Base-by-base conservation (phyloP, 768 basidiomycete genomes). In the Fibroporia radiculosa region DNA sequence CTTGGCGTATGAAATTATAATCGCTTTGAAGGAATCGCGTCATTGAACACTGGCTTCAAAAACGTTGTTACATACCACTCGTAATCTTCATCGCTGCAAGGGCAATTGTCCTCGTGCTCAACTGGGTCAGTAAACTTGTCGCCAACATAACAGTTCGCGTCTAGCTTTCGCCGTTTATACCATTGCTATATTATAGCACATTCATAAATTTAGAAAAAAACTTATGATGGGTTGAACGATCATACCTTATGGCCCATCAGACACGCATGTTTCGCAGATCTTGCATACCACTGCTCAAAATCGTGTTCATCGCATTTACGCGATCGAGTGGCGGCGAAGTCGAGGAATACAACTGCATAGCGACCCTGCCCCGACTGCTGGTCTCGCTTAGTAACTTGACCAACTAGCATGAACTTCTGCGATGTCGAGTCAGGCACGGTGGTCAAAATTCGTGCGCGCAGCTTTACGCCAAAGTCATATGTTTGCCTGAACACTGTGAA, bases 391-490 rank as follows among this genome's bases (percentile, higher is more conserved):
- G 77, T 67, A 11, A 92, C 71, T 48, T 84, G 82, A 4, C 85
- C 96, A 20, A 96, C 72, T 6, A 99, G 71, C 7, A 98, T 59
- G 69, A 98, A 97, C 64, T 95, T 97, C 60, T 96, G 95, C 0
- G 91, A 93, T 0, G 96, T 97, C 11, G 91, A 91, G 54, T 99
- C 96, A 0, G 91, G 89, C 4, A 97, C 75, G 3, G 92, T 96
- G 32, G 85, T 81, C n/a, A 99, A 68, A 0, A 79, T 79, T 6
- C 78, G 73, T 0, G 89, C 82, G 18, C 84, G 80, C 4, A 97
- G 50, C 23, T 68, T 80, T 47, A 87, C 61, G 2, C 80, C 87
- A 41, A 93, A 66, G 11, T 84, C 64, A 49, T 87, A 80, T 11
- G 72, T 66, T 45, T 76, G 66, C 92, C 92, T 93, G 52, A 14